Evolutionary conservation across 2,329 filamentous ascomycete genomes (phyloP).

Genomic region (Talaromyces marneffei): DNA sequence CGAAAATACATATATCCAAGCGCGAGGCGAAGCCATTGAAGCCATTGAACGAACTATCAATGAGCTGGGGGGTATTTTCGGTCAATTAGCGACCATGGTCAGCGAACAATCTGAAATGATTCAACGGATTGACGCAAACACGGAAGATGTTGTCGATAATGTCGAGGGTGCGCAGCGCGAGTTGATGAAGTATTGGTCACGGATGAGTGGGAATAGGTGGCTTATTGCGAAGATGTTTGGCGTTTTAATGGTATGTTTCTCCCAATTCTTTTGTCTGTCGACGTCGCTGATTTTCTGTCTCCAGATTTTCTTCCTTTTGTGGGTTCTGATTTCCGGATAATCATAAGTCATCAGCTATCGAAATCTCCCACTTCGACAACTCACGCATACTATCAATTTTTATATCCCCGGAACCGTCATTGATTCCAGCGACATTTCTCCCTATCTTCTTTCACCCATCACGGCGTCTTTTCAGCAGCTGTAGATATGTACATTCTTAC

Average conservation of each 20-base stretch:
- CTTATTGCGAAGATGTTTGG: conserved; percentile 76
- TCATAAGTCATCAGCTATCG: not conserved
- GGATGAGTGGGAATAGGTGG: conserved; percentile 93
- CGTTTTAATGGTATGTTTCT: conserved; percentile 64
- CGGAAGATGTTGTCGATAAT: conserved; percentile 95
- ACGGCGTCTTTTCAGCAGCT: not conserved
- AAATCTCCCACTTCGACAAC: not conserved
- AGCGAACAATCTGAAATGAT: conserved; percentile 97
- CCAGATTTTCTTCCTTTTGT: conserved; percentile 47
- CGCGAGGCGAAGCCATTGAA: conserved; percentile 91
- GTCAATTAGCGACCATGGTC: conserved; percentile 93
- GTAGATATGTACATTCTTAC: conserved; percentile 9
- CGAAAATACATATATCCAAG: conserved; percentile 82
- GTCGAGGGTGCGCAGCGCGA: conserved; percentile 95
- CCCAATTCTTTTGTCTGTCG: not conserved
- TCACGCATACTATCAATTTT: not conserved
- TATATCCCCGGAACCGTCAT: not conserved
- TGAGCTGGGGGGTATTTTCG: conserved; percentile 87
- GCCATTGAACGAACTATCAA: conserved; percentile 93
- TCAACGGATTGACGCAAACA: conserved; percentile 93
- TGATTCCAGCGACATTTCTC: not conserved
- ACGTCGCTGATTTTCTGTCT: not conserved
- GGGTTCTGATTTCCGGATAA: conserved; percentile 56
- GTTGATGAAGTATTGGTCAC: conserved; percentile 91
- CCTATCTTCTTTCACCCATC: not conserved